Evolutionary conservation across 495 filamentous ascomycete genomes (phyloP).

Genomic region (Trichocladium uniseriatum): DNA sequence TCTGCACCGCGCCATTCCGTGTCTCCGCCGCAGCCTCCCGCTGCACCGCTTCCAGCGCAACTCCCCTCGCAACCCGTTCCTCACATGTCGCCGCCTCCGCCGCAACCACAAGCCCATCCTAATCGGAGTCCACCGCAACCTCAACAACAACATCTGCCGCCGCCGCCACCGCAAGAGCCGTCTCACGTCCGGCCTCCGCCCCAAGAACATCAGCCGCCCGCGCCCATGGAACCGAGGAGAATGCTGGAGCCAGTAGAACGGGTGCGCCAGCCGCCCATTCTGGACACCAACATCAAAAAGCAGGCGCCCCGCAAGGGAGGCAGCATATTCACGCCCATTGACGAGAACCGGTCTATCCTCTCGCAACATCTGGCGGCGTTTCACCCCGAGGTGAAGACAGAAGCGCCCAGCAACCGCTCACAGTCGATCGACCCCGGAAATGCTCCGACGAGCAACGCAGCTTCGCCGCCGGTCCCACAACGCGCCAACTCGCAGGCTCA

Average conservation of each 20-base stretch:
- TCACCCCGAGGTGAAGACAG: conserved; percentile 35
- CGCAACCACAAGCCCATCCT: conserved; percentile 33
- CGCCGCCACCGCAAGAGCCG: conserved; percentile 29
- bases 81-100: conserved; percentile 28
- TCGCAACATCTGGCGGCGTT: conserved; percentile 70
- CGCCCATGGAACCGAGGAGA: conserved; percentile 37
- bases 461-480: conserved; percentile 44
- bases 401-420: conserved; percentile 41
- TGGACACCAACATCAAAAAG: conserved; percentile 54
- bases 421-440: conserved; percentile 56
- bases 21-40: conserved; percentile 30
- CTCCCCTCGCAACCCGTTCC: conserved; percentile 28
- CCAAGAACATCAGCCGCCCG: conserved; percentile 29
- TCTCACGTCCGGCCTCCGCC: conserved; percentile 31
- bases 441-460: conserved; percentile 36
- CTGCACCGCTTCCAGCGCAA: conserved; percentile 31
- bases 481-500: conserved; percentile 35
- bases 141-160: conserved; percentile 30
- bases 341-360: conserved; percentile 80
- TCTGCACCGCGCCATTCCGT: conserved; percentile 30
- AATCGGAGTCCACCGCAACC: conserved; percentile 32
- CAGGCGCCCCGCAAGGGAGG: conserved; percentile 67
- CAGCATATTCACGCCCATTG: conserved; percentile 95
- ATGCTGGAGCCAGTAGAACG: conserved; percentile 35
- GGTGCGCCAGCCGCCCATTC: conserved; percentile 28